phyloP scores from a whole-genome alignment of 2,329 filamentous ascomycete genomes.

The Aspergillus fumigatiaffinis region DNA sequence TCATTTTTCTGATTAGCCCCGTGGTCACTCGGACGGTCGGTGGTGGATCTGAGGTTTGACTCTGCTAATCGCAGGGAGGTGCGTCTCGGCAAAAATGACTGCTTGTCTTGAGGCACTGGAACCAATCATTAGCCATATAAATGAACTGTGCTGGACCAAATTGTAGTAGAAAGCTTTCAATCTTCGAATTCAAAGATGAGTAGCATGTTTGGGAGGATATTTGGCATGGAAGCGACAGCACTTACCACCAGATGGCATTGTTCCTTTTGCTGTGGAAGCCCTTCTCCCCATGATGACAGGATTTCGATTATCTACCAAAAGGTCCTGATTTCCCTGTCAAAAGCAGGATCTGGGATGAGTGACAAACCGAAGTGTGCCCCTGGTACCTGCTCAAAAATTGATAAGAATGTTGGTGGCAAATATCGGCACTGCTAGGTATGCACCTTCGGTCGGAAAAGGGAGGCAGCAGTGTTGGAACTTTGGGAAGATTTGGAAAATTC shows the following conservation, averaged over 20 bases:
- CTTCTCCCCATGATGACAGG: slow-evolving; percentile 9
- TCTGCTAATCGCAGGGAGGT: slow-evolving; percentile 21
- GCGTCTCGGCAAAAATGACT: slow-evolving; percentile 14
- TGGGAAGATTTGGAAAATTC: slow-evolving; percentile 4
- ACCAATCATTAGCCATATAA: background rate
- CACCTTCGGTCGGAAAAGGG: background rate
- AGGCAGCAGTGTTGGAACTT: background rate
- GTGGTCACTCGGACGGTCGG: background rate
- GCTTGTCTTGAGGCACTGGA: background rate
- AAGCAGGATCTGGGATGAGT: background rate
- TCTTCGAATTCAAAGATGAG: background rate
- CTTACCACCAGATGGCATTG: slow-evolving; percentile 5
- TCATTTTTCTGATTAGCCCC: slow-evolving; percentile 12
- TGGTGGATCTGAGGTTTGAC: slow-evolving; percentile 3
- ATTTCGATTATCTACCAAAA: background rate
- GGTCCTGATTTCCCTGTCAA: background rate
- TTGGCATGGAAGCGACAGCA: background rate
- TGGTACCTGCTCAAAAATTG: background rate
- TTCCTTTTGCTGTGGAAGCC: slow-evolving; percentile 1
- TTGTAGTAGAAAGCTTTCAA: background rate
- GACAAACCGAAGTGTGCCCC: background rate
- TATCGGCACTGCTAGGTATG: background rate
- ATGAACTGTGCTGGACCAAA: background rate
- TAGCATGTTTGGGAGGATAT: background rate
- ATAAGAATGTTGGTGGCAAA: slow-evolving; percentile 1